phyloP scores from a whole-genome alignment of 2,329 filamentous ascomycete species.

The Gaeumannomyces sp. region DNA sequence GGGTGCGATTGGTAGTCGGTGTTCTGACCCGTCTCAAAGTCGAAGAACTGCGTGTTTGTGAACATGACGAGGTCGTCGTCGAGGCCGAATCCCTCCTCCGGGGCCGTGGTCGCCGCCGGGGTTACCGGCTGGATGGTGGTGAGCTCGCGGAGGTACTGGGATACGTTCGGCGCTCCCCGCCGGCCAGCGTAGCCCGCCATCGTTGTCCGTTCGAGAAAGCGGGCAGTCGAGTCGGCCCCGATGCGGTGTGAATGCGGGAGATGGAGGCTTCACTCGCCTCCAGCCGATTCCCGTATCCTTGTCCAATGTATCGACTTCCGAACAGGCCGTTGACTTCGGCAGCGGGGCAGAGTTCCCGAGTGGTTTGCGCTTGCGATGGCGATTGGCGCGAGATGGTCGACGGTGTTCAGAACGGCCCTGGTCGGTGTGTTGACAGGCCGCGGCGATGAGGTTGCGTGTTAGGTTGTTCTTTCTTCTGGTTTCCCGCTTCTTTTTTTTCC shows the following conservation, averaged over 20 bases:
- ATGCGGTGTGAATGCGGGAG: too few species aligned
- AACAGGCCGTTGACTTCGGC: neutral
- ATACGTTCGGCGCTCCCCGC: constrained; percentile 74
- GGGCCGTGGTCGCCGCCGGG: constrained; percentile 35
- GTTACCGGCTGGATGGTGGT: constrained; percentile 56
- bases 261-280: too few species aligned
- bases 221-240: neutral
- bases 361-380: neutral
- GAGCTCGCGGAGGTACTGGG: constrained; percentile 80
- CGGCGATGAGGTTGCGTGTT: neutral
- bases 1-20: constrained; percentile 51
- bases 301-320: too few species aligned
- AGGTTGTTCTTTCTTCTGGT: neutral
- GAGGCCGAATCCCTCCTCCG: constrained; percentile 53
- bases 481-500: neutral
- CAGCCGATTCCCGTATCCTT: too few species aligned
- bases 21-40: constrained; percentile 63
- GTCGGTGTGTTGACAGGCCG: neutral
- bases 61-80: constrained; percentile 73
- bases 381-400: neutral
- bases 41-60: constrained; percentile 76
- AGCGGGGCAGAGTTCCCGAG: neutral
- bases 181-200: constrained; percentile 58
- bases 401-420: too few species aligned
- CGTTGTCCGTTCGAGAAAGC: neutral